phyloP scores from a whole-genome alignment of 345 rosid species.

The Psidium guajava region DNA sequence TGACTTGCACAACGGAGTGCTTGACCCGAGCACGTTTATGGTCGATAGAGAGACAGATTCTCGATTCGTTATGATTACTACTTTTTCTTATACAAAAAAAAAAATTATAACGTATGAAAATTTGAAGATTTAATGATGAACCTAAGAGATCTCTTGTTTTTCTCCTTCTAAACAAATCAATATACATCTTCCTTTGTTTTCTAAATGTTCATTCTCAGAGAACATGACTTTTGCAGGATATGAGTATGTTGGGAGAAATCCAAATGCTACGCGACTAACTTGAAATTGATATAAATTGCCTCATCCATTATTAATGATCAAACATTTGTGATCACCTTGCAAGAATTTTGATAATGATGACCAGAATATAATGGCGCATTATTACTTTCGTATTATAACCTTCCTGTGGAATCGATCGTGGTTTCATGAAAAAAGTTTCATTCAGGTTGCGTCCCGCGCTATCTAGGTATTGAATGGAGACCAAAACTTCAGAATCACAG shows the following conservation, averaged over 20 bases:
- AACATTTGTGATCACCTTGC: background rate
- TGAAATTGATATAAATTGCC: background rate
- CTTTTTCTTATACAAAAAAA: too few relatives aligned
- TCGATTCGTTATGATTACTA: too few relatives aligned
- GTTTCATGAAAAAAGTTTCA: background rate
- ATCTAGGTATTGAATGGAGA: background rate
- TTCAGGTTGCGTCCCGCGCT: background rate
- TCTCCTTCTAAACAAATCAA: background rate
- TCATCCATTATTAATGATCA: background rate
- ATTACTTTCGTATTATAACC: background rate
- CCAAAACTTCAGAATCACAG: background rate
- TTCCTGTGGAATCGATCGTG: background rate
- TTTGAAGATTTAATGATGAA: too few relatives aligned
- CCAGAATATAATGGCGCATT: background rate
- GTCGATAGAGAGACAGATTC: too few relatives aligned
- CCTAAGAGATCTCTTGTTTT: too few relatives aligned
- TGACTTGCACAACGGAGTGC: too few relatives aligned
- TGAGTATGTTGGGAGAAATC: background rate
- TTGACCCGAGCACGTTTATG: too few relatives aligned
- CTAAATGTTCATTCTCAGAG: background rate
- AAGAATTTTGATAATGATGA: background rate
- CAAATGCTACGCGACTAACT: background rate
- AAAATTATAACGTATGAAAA: too few relatives aligned
- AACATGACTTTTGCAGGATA: background rate
- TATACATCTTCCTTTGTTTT: background rate